Base-by-base conservation (phyloP, 345 rosid genomes). In the Lepidium aucheri region DNA sequence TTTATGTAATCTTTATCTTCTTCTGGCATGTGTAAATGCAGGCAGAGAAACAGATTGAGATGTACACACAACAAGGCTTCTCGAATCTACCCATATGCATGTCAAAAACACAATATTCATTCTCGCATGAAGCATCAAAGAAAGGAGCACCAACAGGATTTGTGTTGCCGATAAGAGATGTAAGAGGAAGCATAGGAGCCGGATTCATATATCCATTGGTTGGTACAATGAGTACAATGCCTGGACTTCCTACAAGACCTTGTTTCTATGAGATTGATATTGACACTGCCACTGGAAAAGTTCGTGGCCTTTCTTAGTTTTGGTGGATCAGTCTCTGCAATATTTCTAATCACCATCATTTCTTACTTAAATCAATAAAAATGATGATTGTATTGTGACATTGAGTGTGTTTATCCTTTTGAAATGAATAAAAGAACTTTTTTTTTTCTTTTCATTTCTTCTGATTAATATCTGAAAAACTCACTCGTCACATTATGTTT, bases 141-240 rank as follows among this genome's bases (percentile, higher is more conserved):
- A 94, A 94, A 76, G 99, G 97, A 44, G 96, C 99, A 40, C 99
- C 99, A 0, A 44, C 79, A 0, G 95, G 97, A 46, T 94, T 94
- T 53, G 73, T 78, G 61, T 72, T 94, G 24, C 99, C 97, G 0
- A 87, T 94, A 74, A 80, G 97, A 57, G 97, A 94, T 62, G 99
- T 90, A 42, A 80, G 97, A 77, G 99, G 88, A 41, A 94, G 97
- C 83, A 87, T 94, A 13, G 96, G 99, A 30, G 97, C 99, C 40
- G 97, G 96, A 18, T 94, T 94, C 78, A 94, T 94, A 15, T 94
- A 90, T 67, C 99, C 99, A 44, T 47, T 90, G 44, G 99, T 94
- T 5, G 99, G 97, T 58, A 91, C 96, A 2, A 87, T 91, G 96
- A 88, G 97, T 70, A 88, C 99, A 15, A 94, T 90, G 99, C 97